phyloP scores from a whole-genome alignment of 495 filamentous ascomycete species.

The Bacidia gigantensis region DNA sequence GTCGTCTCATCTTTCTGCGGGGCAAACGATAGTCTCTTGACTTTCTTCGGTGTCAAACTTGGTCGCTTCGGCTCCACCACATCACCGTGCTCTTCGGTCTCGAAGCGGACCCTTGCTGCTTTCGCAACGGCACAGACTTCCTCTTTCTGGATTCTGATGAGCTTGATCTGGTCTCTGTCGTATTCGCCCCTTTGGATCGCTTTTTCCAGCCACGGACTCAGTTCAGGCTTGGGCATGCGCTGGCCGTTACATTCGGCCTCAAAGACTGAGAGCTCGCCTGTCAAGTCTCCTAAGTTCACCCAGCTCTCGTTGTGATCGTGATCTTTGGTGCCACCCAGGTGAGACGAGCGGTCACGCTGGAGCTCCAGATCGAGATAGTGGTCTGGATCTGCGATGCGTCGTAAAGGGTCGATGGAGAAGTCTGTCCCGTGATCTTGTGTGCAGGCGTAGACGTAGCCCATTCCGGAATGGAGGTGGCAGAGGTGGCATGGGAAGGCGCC shows the following conservation, averaged over 20 bases:
- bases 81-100: conserved; percentile 2
- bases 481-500: conserved; percentile 31
- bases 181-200: conserved; percentile 39
- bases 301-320: not conserved
- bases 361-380: conserved; percentile 6
- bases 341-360: not conserved
- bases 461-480: conserved; percentile 33
- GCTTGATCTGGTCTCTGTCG: conserved; percentile 32
- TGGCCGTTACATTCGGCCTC: conserved; percentile 17
- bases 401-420: conserved; percentile 13
- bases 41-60: conserved; percentile 3
- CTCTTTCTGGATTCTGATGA: conserved; percentile 26
- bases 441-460: conserved; percentile 57
- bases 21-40: conserved; percentile 8
- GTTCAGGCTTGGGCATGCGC: conserved; percentile 24
- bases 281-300: not conserved
- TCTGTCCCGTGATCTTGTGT: conserved; percentile 37
- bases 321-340: conserved; percentile 8
- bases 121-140: conserved; percentile 21
- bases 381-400: conserved; percentile 15
- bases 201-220: conserved; percentile 26
- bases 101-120: conserved; percentile 9
- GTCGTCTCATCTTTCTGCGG: too few species aligned
- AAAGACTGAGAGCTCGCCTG: not conserved
- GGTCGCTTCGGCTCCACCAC: not conserved